A percentile compares a stretch with the other conserved stretches of the same genome.
phyloP scores from a whole-genome alignment of 306 rosid genomes.

The Lotus japonicus region DNA sequence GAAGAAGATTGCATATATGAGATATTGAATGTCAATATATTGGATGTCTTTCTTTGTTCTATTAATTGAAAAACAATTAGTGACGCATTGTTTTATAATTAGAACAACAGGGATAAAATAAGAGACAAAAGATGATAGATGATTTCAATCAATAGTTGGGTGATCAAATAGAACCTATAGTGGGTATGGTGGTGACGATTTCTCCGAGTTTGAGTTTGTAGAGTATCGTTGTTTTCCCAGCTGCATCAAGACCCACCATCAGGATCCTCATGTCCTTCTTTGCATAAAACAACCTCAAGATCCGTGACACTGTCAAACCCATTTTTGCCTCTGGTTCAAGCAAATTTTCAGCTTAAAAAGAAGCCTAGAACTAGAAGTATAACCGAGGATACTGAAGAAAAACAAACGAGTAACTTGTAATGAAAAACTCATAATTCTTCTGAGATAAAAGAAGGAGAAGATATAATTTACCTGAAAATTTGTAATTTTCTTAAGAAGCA shows the following conservation, averaged over 20 bases:
- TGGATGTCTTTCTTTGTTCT: too few relatives aligned
- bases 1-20: too few relatives aligned
- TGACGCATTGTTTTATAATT: too few relatives aligned
- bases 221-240: slow-evolving; percentile 82
- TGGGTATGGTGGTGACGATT: slow-evolving; percentile 84
- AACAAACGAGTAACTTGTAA: not conserved
- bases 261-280: slow-evolving; percentile 88
- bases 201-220: slow-evolving; percentile 84
- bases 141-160: too few relatives aligned
- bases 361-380: not conserved
- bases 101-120: too few relatives aligned
- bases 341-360: not conserved
- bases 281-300: slow-evolving; percentile 57
- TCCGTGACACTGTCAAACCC: slow-evolving; percentile 66
- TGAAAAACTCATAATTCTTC: not conserved
- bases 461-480: slow-evolving; percentile 17
- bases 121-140: too few relatives aligned
- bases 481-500: slow-evolving; percentile 7
- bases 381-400: too few relatives aligned
- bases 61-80: too few relatives aligned
- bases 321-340: slow-evolving; percentile 29
- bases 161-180: slow-evolving; percentile 50
- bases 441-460: not conserved
- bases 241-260: slow-evolving; percentile 91
- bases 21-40: too few relatives aligned